phyloP scores from a whole-genome alignment of 2,329 filamentous ascomycete genomes.

The Cryphonectria carpinicola region DNA sequence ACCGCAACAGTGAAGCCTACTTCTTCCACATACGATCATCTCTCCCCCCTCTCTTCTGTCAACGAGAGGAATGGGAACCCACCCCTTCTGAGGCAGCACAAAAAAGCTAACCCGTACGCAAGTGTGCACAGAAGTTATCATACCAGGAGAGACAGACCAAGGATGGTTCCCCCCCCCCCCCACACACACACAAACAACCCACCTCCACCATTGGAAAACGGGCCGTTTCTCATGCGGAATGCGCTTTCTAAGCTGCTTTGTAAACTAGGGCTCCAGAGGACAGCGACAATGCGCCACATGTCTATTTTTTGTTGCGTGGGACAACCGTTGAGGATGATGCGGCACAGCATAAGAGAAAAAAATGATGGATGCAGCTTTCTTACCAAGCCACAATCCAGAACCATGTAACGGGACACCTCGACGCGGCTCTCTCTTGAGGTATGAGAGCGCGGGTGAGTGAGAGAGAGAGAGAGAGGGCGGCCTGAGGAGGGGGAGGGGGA shows the following conservation, averaged over 20 bases:
- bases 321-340: background rate
- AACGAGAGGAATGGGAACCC: background rate
- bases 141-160: background rate
- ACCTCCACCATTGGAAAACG: background rate
- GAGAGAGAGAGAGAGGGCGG: no score
- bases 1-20: constrained; percentile 1
- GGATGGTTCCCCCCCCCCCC: background rate
- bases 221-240: background rate
- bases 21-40: background rate
- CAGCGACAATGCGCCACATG: background rate
- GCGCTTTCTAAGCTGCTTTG: constrained; percentile 10
- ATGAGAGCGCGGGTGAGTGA: no score
- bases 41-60: background rate
- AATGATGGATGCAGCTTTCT: background rate
- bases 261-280: background rate
- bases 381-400: background rate
- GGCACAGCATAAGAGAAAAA: background rate
- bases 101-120: background rate
- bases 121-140: background rate
- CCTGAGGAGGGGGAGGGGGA: no score
- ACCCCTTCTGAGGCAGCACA: background rate
- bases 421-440: background rate
- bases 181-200: background rate
- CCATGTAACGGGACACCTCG: background rate
- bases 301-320: background rate